Percentiles rank a stretch among this genome's conserved stretches.
phyloP scores from a whole-genome alignment of 768 basidiomycete genomes.

The Chlorophyllum brunneum region DNA sequence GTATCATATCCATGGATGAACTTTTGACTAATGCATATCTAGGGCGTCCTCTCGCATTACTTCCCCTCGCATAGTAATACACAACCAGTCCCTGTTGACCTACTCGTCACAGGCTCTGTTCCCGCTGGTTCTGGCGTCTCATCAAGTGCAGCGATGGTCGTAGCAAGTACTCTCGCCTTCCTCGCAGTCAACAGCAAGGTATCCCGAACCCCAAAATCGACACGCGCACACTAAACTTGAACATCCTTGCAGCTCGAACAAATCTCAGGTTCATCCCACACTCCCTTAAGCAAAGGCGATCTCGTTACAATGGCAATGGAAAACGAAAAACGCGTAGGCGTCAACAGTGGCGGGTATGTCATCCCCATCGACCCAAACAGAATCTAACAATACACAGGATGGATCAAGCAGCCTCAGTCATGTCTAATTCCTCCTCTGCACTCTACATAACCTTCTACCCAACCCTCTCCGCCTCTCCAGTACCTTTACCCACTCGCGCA shows the following conservation, averaged over 20 bases:
- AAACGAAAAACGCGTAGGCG: slow-evolving; percentile 79
- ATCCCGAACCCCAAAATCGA: not conserved
- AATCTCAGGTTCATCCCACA: not conserved
- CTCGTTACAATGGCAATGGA: slow-evolving; percentile 79
- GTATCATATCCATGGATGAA: slow-evolving; percentile 23
- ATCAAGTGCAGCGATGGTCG: slow-evolving; percentile 88
- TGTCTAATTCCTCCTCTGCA: slow-evolving; percentile 65
- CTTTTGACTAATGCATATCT: slow-evolving; percentile 4
- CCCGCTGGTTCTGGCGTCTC: slow-evolving; percentile 86
- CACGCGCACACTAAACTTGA: not conserved
- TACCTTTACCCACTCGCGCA: slow-evolving; percentile 52
- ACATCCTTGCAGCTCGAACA: slow-evolving; percentile 6
- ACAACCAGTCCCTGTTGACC: slow-evolving; percentile 57
- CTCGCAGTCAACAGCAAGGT: slow-evolving; percentile 73
- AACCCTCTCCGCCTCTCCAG: slow-evolving; percentile 57
- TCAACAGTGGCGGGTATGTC: slow-evolving; percentile 73
- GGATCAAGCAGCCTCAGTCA: slow-evolving; percentile 90
- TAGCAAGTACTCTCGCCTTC: slow-evolving; percentile 80
- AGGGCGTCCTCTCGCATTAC: slow-evolving; percentile 69
- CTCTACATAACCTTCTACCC: slow-evolving; percentile 85
- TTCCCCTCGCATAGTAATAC: slow-evolving; percentile 32
- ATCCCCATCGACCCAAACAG: not conserved
- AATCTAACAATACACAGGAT: slow-evolving; percentile 43
- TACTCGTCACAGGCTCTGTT: slow-evolving; percentile 78
- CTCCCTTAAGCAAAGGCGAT: slow-evolving; percentile 54